Conservation (phyloP, 805 yeast species). For the Ogataea kodamae region DNA sequence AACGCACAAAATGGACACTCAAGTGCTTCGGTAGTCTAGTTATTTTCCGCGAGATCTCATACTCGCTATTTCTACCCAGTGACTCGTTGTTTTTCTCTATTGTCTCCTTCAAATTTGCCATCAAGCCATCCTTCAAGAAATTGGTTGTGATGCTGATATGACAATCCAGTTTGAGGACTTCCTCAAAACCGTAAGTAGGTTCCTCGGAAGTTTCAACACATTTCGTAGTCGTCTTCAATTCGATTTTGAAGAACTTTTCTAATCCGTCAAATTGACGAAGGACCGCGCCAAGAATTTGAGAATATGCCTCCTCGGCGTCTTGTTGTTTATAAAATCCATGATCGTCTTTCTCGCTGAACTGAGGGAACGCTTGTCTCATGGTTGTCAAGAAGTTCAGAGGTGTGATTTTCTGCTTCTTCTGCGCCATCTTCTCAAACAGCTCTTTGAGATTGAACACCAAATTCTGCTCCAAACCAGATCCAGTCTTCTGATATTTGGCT, state of each 20-base stretch:
- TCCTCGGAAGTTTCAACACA: conserved; percentile 55
- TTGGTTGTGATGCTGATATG: conserved; percentile 85
- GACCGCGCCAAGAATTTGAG: conserved; percentile 64
- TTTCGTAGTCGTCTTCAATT: conserved; percentile 58
- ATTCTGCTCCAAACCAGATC: conserved; percentile 23
- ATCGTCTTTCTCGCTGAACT: conserved; percentile 76
- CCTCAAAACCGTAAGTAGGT: conserved; percentile 44
- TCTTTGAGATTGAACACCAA: conserved; percentile 37
- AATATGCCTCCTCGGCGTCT: conserved; percentile 95
- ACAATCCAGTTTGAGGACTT: conserved; percentile 74
- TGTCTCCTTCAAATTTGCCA: conserved; percentile 68
- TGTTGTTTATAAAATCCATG: conserved; percentile 85
- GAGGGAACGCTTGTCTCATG: conserved; percentile 73
- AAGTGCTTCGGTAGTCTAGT: conserved; percentile 81
- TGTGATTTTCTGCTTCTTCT: conserved; percentile 44
- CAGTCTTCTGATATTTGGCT: conserved; percentile 19
- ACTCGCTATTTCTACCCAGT: conserved; percentile 67
- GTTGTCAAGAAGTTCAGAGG: conserved; percentile 67
- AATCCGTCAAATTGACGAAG: conserved; percentile 47
- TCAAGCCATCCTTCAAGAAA: conserved; percentile 80
- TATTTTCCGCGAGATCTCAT: conserved; percentile 57
- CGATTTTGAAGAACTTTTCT: conserved; percentile 59
- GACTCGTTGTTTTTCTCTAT: conserved; percentile 74
- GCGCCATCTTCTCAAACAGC: conserved; percentile 42
- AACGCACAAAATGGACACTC: conserved; percentile 89